Conservation (phyloP, 73 alveolate species). For the Loxodes magnus region DNA sequence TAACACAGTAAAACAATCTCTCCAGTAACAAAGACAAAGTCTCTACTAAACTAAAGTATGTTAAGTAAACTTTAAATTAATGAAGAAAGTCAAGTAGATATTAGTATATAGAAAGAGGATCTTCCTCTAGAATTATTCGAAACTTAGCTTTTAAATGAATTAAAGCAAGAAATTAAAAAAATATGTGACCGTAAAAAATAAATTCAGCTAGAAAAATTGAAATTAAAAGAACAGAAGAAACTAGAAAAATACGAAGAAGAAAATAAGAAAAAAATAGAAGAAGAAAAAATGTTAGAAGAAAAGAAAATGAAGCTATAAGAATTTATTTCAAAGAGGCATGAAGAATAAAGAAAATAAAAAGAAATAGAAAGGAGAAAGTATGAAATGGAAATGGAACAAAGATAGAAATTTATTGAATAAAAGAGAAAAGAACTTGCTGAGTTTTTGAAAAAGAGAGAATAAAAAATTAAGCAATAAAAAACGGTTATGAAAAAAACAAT, state of each 20-base stretch:
- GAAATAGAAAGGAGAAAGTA: conserved; percentile 1
- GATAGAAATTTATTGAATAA: not conserved
- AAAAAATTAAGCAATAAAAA: too few relatives aligned
- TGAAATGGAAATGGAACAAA: not conserved
- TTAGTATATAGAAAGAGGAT: not conserved
- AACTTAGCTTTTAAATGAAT: not conserved
- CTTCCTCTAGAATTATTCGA: not conserved
- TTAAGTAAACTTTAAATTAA: too few relatives aligned
- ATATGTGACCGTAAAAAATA: not conserved
- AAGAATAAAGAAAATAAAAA: not conserved
- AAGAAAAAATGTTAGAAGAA: not conserved
- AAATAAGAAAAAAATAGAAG: not conserved
- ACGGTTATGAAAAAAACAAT: too few relatives aligned
- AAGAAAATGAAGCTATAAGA: not conserved
- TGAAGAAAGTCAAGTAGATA: not conserved
- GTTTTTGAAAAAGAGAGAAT: conserved; percentile 5
- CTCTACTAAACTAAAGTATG: too few relatives aligned
- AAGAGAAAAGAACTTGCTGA: not conserved
- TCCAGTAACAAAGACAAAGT: too few relatives aligned
- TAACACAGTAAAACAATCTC: too few relatives aligned
- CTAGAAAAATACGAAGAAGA: conserved; percentile 2
- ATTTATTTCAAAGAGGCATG: not conserved
- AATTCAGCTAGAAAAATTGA: not conserved
- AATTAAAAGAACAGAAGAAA: not conserved
- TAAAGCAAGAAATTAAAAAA: not conserved